Evolutionary conservation across 2,329 filamentous ascomycete species (phyloP), one percentile per base, ranked within the genome.

Genomic region (Botryotinia narcissicola): DNA sequence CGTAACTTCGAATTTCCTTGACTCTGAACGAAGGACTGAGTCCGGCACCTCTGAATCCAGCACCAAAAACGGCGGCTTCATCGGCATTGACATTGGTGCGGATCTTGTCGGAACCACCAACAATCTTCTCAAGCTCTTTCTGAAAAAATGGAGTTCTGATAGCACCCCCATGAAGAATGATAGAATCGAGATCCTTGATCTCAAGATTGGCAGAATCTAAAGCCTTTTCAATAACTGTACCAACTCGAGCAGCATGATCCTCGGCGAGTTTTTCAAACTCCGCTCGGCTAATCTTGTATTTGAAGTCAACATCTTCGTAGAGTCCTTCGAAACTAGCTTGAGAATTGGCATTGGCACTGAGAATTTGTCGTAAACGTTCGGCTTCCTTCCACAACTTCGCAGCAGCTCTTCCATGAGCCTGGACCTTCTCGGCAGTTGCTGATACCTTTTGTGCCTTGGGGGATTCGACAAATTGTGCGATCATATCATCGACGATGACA

Each of bases 1-100:
- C 96, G n/a, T 86, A 87, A 70, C 93, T 89, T 74, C 93, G 88
- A 77, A 99, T 99, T 81, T 98, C 96, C 87, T 98, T 99, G 81
- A 99, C 96, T 75, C 94, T 92, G 90, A 99, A 99, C 81, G 93
- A 95, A 59, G 95, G 94, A 83, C 94, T 98, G 74, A 99, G 87
- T 78, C 93, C 90, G 70, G 96, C 96, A 69, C 93, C 96, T 81
- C 95, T 93, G 87, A 99, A 98, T 42, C 92, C 95, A 72, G 96
- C 95, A 78, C 96, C 96, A 82, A 98, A 97, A 16, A 97, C 96
- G 69, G 96, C 96, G 37, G 96, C 92, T 84, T 99, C 96, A 80
- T 99, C 96, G 18, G 95, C 93, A 84, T 99, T 99, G 81, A 99
- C 96, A 79, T 97, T 99, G 80, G 91, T 92, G 76, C 94, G 92